Evolutionary conservation across 2,329 filamentous ascomycete species (phyloP), one percentile per base, ranked within the genome.

Genomic region (Pezizomycotina sp.): DNA sequence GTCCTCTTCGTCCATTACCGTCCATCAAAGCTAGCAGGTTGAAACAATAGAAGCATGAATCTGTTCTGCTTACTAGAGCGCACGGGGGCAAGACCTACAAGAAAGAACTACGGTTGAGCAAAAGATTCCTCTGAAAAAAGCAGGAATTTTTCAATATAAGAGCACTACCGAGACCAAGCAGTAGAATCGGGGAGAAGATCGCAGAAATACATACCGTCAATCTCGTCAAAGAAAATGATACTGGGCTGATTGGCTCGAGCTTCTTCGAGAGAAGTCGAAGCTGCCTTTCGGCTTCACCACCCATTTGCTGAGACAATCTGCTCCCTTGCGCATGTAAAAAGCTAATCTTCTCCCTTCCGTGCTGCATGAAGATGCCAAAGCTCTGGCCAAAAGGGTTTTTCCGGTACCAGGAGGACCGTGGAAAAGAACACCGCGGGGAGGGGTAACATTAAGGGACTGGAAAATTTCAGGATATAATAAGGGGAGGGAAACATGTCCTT

Each of bases 191-290:
- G 21, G 23, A n/a, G 7, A 15, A 23, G 12, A 25, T 5, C 23
- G 10, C 14, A 8, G 27, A 22, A 34, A 12, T 21, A 37, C 56
- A 53, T 51, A 63, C 89, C 89, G 60, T 98, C 89, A 49, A 98
- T 98, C 57, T 98, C 89, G 56, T 98, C 89, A 50, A 98, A 95
- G 63, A 98, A 98, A 56, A 98, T 98, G 58, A 98, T 98, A 56
- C 86, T 95, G 0, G 89, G 89, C 53, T 98, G 89, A 1, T 78
- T 95, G 56, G 83, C 89, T 44, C 86, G 71, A 10, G 89, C 89
- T 58, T 98, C 89, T 51, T 95, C 89, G 47, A 98, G 98, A 98
- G 66, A 38, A 95, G 62, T 28, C 89, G 75, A 35, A 98, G 69
- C 55, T 98, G 89, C 58, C 86, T 77, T 60, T 98, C 89, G 6